phyloP scores from a whole-genome alignment of 768 basidiomycete genomes.

The Tephrocybe sp. region DNA sequence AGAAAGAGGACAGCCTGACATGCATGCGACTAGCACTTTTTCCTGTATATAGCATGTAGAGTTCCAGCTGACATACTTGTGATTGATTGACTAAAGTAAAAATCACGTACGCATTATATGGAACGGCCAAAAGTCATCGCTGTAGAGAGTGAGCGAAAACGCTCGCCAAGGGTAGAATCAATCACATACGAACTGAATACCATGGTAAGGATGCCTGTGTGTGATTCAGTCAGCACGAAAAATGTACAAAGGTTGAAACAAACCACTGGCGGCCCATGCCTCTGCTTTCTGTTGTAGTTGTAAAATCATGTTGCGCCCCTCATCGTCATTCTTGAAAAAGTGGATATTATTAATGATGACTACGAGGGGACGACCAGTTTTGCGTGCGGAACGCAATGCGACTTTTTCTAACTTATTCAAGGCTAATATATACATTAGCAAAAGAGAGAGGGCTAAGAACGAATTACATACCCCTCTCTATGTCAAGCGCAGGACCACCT shows the following conservation, averaged over 20 bases:
- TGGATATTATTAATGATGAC: constrained; percentile 81
- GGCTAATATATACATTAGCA: constrained; percentile 34
- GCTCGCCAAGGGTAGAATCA: constrained; percentile 1
- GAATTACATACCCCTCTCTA: constrained; percentile 61
- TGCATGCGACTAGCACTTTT: constrained; percentile 76
- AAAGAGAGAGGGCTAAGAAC: neutral
- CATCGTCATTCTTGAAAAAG: constrained; percentile 72
- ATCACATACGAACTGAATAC: constrained; percentile 68
- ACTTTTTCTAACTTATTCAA: constrained; percentile 86
- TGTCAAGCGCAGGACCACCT: constrained; percentile 77
- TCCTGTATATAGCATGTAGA: too few species aligned
- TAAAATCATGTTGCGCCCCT: constrained; percentile 74
- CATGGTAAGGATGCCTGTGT: constrained; percentile 67
- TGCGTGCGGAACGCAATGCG: constrained; percentile 59
- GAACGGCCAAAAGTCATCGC: constrained; percentile 86
- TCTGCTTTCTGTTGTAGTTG: constrained; percentile 87
- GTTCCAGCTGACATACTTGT: too few species aligned
- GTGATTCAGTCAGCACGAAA: constrained; percentile 2
- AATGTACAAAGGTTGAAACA: constrained; percentile 18
- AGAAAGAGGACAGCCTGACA: constrained; percentile 29
- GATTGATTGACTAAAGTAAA: constrained; percentile 13
- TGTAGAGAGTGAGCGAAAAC: constrained; percentile 26
- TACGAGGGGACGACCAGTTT: constrained; percentile 66
- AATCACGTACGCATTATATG: constrained; percentile 53
- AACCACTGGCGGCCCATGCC: constrained; percentile 79